Percentiles rank a stretch among this genome's conserved stretches.
phyloP scores from a whole-genome alignment of 2,329 filamentous ascomycete genomes.

The Escovopsis sp. region DNA sequence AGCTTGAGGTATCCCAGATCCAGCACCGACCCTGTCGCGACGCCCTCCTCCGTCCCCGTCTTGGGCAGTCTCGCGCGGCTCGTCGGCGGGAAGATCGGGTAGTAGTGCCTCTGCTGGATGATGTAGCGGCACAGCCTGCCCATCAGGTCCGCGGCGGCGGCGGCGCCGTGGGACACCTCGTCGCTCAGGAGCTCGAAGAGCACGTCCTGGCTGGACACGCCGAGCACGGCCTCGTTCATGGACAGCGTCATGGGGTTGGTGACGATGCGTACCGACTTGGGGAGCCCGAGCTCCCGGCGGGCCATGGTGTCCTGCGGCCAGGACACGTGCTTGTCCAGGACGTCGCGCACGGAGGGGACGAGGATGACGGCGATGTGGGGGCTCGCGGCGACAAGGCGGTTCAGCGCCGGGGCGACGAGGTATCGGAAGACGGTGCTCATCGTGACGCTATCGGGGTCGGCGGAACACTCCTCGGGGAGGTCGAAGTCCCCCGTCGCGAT shows the following conservation, averaged over 20 bases:
- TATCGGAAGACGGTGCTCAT: constrained; percentile 72
- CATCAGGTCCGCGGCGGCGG: constrained; percentile 37
- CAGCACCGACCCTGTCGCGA: constrained; percentile 60
- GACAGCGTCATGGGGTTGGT: constrained; percentile 84
- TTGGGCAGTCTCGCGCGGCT: constrained; percentile 53
- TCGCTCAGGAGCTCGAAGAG: constrained; percentile 69
- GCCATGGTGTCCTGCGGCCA: constrained; percentile 58
- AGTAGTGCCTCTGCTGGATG: constrained; percentile 82
- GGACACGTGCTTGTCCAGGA: constrained; percentile 67
- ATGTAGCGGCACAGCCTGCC: constrained; percentile 62
- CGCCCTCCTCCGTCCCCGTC: constrained; percentile 42
- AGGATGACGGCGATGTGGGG: constrained; percentile 71
- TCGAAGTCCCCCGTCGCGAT: constrained; percentile 71
- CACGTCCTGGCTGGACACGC: constrained; percentile 70
- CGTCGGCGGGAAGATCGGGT: constrained; percentile 73
- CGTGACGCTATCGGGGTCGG: constrained; percentile 65
- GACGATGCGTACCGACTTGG: constrained; percentile 61
- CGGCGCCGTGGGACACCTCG: constrained; percentile 33
- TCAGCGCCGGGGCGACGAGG: constrained; percentile 60
- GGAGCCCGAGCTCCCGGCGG: constrained; percentile 60
- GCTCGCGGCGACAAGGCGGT: constrained; percentile 52
- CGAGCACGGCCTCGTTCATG: constrained; percentile 75
- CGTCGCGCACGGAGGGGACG: constrained; percentile 69
- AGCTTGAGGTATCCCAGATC: constrained; percentile 77
- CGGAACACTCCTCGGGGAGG: constrained; percentile 48